Evolutionary conservation across 306 rosid genomes (phyloP).

Genomic region (Cucumis melo): DNA sequence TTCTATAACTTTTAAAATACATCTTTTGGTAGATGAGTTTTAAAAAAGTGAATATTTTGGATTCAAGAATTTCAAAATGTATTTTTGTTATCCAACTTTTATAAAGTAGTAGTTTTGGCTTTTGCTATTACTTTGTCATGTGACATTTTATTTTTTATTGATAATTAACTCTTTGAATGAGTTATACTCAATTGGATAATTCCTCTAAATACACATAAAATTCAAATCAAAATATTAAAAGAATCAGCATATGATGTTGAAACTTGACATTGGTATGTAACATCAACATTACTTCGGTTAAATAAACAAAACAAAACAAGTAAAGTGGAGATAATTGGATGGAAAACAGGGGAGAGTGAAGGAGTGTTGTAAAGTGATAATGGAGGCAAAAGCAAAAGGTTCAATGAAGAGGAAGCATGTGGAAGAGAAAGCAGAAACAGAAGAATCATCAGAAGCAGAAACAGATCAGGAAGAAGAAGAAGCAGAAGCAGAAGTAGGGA

Average conservation of each 20-base stretch:
- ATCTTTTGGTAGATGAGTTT: not conserved
- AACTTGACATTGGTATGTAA: too few species aligned
- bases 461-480: not conserved
- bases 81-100: not conserved
- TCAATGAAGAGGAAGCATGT: conserved; percentile 41
- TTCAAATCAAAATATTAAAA: too few species aligned
- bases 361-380: conserved; percentile 44
- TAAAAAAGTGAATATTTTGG: not conserved
- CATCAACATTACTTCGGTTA: too few species aligned
- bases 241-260: too few species aligned
- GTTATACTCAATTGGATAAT: too few species aligned
- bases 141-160: not conserved
- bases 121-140: not conserved
- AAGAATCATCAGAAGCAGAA: not conserved
- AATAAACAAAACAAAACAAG: too few species aligned
- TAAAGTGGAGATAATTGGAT: too few species aligned
- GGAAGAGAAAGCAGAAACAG: conserved; percentile 1
- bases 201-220: too few species aligned
- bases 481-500: conserved; percentile 13
- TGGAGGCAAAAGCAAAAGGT: not conserved
- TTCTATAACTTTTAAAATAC: not conserved
- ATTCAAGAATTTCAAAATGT: not conserved
- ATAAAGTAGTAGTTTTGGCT: not conserved
- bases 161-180: not conserved
- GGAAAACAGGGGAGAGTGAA: conserved; percentile 71